A percentile compares a stretch with the other conserved stretches of the same genome.
These are phyloP conservation scores for Malus sieversii DNA, from an alignment of 306 rosid species.

Conservation along the genomic window DNA sequence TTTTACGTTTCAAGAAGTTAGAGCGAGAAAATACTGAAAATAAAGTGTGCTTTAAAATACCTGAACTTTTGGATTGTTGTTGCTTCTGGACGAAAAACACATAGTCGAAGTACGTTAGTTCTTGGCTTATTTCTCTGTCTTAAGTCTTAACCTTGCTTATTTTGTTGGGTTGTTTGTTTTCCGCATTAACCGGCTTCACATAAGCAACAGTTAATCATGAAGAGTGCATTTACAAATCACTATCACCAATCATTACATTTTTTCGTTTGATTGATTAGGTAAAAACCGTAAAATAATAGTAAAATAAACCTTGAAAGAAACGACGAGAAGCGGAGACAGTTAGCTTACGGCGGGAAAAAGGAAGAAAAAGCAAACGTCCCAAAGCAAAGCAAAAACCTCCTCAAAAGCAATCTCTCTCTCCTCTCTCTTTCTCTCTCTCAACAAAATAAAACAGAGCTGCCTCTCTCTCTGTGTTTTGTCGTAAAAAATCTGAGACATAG, in stretches of 20 bases:
- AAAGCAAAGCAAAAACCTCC: conserved; percentile 23
- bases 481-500: neutral
- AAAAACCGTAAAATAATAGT: neutral
- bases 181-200: no score
- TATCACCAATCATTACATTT: neutral
- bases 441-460: neutral
- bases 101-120: neutral
- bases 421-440: neutral
- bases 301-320: conserved; percentile 11
- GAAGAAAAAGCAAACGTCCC: conserved; percentile 13
- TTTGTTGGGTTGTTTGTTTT: no score
- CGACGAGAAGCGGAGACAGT: conserved; percentile 7
- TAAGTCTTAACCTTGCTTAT: no score
- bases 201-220: neutral
- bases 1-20: neutral
- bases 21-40: no score
- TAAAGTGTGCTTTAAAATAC: neutral
- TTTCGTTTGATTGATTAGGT: neutral
- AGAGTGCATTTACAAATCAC: neutral
- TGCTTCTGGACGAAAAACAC: neutral
- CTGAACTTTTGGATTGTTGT: neutral
- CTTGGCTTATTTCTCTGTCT: no score
- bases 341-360: conserved; percentile 40
- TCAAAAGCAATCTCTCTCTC: conserved; percentile 24
- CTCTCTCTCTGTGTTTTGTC: neutral